Base-by-base conservation (phyloP, 768 basidiomycete genomes). In the Clavaria fumosa region DNA sequence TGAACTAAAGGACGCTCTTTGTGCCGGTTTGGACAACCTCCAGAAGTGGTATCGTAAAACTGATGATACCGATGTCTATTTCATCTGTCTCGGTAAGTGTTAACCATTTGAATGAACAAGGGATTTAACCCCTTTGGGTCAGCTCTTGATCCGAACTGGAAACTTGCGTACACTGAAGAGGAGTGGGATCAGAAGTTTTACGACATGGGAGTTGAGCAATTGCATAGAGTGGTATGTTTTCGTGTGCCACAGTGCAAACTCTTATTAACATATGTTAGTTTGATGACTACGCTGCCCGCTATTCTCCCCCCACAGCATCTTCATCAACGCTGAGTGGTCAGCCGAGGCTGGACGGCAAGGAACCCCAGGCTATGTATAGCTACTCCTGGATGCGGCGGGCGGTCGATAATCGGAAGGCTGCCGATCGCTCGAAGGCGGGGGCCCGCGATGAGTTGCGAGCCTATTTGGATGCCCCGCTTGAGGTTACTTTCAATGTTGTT, bases 11-110 rank as follows among this genome's bases (percentile, higher is more conserved):
- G 14, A 23, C 22, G 42, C 39, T 2, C 20, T 39, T 42, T 38
- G 31, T 33, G 28, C 39, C n/a, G 37, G 35, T 31, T 44, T 35
- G 14, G 42, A 27, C 31, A 43, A 23, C 34, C 23, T 37, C 26
- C 24, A 22, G 41, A 45, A 38, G 30, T 39, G 22, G n/a, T n/a
- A n/a, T n/a, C n/a, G n/a, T n/a, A n/a, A n/a, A n/a, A n/a, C n/a
- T n/a, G n/a, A n/a, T n/a, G 23, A 40, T 19, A 43, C 23, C 5
- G 37, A 45, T 37, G 38, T 38, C 31, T 45, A 43, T 31, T 45
- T 45, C 37, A 43, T 45, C 11, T 43, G 42, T 33, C 33, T 45
- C 6, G 15, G 42, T 45, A 26, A 15, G n/a, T n/a, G n/a, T n/a
- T n/a, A n/a, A n/a, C n/a, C n/a, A n/a, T n/a, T n/a, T n/a, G n/a